Conservation (phyloP, 108 stramenopile species). For the Cyclotella atomus region DNA sequence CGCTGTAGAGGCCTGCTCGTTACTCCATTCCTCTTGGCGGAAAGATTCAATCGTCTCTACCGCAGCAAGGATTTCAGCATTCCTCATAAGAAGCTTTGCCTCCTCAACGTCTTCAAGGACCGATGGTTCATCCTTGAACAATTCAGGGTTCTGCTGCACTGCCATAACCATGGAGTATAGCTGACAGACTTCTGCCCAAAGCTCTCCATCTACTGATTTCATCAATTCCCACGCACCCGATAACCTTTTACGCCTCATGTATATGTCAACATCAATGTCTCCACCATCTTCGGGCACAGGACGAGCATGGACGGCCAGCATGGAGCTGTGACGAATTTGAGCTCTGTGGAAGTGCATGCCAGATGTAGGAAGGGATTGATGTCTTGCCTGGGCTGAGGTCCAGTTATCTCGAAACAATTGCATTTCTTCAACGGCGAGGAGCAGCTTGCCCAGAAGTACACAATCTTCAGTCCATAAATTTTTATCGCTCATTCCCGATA, state of each 20-base stretch:
- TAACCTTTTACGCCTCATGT: constrained; percentile 36
- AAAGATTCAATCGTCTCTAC: constrained; percentile 37
- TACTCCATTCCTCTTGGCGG: constrained; percentile 36
- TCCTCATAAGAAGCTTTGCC: constrained; percentile 40
- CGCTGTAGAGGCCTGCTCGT: constrained; percentile 12
- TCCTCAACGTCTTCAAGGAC: constrained; percentile 36
- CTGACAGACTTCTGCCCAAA: constrained; percentile 43
- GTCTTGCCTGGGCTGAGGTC: constrained; percentile 43
- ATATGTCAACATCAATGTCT: constrained; percentile 29
- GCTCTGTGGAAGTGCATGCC: constrained; percentile 32
- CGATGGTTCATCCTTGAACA: constrained; percentile 14
- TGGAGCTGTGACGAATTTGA: constrained; percentile 38
- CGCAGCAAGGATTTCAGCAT: constrained; percentile 35
- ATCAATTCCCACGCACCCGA: constrained; percentile 42
- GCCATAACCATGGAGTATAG: constrained; percentile 26
- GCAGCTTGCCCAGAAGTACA: constrained; percentile 6
- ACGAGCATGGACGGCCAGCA: constrained; percentile 42
- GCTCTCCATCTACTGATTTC: constrained; percentile 30
- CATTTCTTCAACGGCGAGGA: constrained; percentile 33
- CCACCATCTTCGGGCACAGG: constrained; percentile 27
- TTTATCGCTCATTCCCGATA: neutral
- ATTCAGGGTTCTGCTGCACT: constrained; percentile 20
- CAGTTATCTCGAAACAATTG: constrained; percentile 39
- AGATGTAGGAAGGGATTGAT: constrained; percentile 29
- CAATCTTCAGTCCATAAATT: constrained; percentile 16